Base-by-base conservation (phyloP, 2,329 filamentous ascomycete species). In the Neoarthrinium moseri region DNA sequence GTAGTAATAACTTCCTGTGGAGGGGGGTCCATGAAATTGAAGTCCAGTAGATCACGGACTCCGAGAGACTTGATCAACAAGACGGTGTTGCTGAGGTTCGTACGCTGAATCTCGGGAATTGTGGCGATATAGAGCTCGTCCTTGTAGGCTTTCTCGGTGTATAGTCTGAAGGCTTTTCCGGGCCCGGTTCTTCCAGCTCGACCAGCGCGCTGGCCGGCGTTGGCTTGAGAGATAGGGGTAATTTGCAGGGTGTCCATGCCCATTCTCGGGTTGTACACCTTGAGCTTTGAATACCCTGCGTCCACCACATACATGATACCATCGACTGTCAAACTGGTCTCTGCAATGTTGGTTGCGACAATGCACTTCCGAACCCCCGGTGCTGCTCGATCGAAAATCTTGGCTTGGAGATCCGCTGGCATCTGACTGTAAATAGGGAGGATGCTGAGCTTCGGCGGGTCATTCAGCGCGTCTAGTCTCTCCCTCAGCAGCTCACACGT, bases 241-340 rank as follows among this genome's bases (percentile, higher is more conserved):
- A 99, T 95, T 61, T 97, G 94, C 12, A 99, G 80, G 0, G 92
- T 96, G 61, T 99, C 94, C 94, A 99, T 99, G 47, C 94, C 94
- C 90, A 99, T 97, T 43, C 91, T 88, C 5, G 94, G 91, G 59
- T 99, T 99, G 70, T 97, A 99, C 4, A 99, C 94, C 65, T 99
- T 99, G 62, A 97, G 81, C 66, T 99, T 99, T 2, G 91, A 95
- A 66, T 92, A 99, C 1, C 94, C 94, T 2, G 89, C 84, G 64
- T 99, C 94, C 4, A 99, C 94, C 18, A 99, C 94, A 59, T 96
- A 99, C 86, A 97, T 97, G 68, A 99, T 99, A 54, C 94, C 94
- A 62, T 99, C 94, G 5, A 99, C 94, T 0, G 94, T 99, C 70
- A 99, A 74, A 75, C 91, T 96, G 0, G 94, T 99, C 67, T 99